phyloP scores from a whole-genome alignment of 2,329 filamentous ascomycete species.

The Microascus cirrosus region DNA sequence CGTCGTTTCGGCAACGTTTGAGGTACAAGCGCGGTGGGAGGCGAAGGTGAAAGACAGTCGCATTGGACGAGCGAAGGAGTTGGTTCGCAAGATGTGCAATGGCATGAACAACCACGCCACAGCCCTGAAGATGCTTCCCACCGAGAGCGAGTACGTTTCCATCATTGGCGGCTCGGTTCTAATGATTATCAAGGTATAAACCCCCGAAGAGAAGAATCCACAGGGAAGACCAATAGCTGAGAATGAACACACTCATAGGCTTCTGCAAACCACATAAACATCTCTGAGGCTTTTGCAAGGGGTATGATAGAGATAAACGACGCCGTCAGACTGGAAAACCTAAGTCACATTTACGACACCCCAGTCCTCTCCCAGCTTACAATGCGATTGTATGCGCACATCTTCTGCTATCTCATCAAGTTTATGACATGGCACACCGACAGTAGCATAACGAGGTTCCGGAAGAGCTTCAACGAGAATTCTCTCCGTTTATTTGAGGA shows the following conservation, averaged over 20 bases:
- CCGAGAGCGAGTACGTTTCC: constrained; percentile 8
- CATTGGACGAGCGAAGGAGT: constrained; percentile 4
- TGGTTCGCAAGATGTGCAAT: constrained; percentile 8
- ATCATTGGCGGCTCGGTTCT: constrained; percentile 8
- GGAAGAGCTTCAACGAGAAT: constrained; percentile 9
- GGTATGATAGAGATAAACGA: constrained; percentile 10
- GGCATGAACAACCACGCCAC: constrained; percentile 9
- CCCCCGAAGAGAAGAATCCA: neutral
- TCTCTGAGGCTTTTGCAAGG: constrained; percentile 8
- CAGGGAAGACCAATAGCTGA: neutral
- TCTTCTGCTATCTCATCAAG: constrained; percentile 9
- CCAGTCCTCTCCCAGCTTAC: constrained; percentile 5
- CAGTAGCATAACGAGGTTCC: constrained; percentile 7
- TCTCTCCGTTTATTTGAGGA: constrained; percentile 3
- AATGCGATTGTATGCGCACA: constrained; percentile 9
- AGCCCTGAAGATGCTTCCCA: constrained; percentile 9
- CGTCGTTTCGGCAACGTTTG: neutral
- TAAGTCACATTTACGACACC: constrained; percentile 6
- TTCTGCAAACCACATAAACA: constrained; percentile 9
- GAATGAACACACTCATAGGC: constrained; percentile 2
- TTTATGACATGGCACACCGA: constrained; percentile 10
- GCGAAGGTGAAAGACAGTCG: constrained; percentile 3
- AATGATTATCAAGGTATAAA: constrained; percentile 9
- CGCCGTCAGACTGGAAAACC: constrained; percentile 7
- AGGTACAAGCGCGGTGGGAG: constrained; percentile 7